phyloP scores from a whole-genome alignment of 345 rosid species.

The Crucihimalaya himalaica region DNA sequence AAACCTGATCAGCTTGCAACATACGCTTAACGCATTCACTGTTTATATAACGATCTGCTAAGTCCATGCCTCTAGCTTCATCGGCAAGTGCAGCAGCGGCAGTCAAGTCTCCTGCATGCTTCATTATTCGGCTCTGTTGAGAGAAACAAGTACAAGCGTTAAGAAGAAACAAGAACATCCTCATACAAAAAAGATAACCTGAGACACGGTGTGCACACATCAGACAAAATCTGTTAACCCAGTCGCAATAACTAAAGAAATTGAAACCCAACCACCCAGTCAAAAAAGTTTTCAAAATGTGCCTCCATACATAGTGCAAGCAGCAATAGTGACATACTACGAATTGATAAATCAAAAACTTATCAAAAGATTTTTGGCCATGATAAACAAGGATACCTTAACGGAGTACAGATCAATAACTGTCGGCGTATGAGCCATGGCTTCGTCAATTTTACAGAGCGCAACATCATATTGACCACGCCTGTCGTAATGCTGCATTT shows the following conservation, averaged over 20 bases:
- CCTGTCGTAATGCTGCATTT: conserved; percentile 95
- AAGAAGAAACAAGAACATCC: conserved; percentile 20
- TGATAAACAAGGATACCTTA: conserved; percentile 61
- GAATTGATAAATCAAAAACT: background rate
- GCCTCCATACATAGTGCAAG: conserved; percentile 2
- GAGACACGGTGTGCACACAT: conserved; percentile 14
- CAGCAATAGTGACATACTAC: background rate
- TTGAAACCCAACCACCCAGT: conserved; percentile 18
- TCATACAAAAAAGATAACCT: background rate
- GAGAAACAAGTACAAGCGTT: conserved; percentile 27
- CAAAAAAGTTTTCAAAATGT: conserved; percentile 4
- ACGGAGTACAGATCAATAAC: conserved; percentile 92
- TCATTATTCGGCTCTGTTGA: conserved; percentile 89
- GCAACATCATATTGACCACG: conserved; percentile 79
- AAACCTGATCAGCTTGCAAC: conserved; percentile 99
- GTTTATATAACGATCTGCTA: conserved; percentile 91
- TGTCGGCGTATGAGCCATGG: conserved; percentile 93
- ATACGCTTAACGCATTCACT: conserved; percentile 98
- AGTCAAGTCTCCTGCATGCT: conserved; percentile 93
- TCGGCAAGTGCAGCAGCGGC: conserved; percentile 97
- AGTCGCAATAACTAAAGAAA: conserved; percentile 11
- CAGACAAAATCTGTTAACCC: conserved; percentile 7
- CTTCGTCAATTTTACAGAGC: conserved; percentile 82
- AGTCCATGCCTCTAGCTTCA: conserved; percentile 99
- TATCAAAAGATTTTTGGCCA: background rate